These are phyloP conservation scores for Physcomitrium patens DNA, from an alignment of 225 moss, liverwort and hornwort species.

Conservation along the genomic window DNA sequence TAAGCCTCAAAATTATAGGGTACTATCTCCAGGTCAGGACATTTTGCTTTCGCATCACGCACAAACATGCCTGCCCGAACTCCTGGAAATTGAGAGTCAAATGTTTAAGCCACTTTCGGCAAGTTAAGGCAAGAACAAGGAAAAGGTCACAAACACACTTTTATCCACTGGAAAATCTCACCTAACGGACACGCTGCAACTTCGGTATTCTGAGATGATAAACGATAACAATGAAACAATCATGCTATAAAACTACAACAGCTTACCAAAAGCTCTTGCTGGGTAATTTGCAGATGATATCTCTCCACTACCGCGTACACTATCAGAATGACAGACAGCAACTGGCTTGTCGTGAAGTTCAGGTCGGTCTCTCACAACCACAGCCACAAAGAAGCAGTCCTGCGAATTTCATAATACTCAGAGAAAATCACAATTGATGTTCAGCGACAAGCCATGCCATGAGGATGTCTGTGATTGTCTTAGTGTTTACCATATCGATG, in stretches of 20 bases:
- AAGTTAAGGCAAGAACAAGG: conserved; percentile 11
- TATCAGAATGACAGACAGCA: conserved; percentile 97
- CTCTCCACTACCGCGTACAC: conserved; percentile 90
- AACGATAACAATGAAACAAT: neutral
- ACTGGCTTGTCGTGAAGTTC: conserved; percentile 80
- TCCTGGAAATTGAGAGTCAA: conserved; percentile 57
- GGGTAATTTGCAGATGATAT: conserved; percentile 99
- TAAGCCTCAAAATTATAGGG: conserved; percentile 95
- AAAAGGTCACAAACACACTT: neutral
- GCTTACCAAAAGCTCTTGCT: conserved; percentile 86
- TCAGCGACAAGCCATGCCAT: conserved; percentile 16
- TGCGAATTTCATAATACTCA: conserved; percentile 35
- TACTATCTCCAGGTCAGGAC: conserved; percentile 84
- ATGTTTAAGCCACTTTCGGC: conserved; percentile 18
- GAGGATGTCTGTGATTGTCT: conserved; percentile 18
- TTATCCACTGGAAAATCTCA: conserved; percentile 8
- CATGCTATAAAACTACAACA: conserved; percentile 11
- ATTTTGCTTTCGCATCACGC: conserved; percentile 73
- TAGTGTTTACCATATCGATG: conserved; percentile 83
- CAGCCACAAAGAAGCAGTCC: conserved; percentile 99
- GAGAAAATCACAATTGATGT: conserved; percentile 9
- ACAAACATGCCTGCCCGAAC: conserved; percentile 95
- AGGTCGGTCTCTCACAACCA: conserved; percentile 82
- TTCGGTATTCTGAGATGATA: conserved; percentile 3
- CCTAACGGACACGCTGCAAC: conserved; percentile 11